Base-by-base conservation (phyloP, 306 rosid species). In the Begonia masoniana region DNA sequence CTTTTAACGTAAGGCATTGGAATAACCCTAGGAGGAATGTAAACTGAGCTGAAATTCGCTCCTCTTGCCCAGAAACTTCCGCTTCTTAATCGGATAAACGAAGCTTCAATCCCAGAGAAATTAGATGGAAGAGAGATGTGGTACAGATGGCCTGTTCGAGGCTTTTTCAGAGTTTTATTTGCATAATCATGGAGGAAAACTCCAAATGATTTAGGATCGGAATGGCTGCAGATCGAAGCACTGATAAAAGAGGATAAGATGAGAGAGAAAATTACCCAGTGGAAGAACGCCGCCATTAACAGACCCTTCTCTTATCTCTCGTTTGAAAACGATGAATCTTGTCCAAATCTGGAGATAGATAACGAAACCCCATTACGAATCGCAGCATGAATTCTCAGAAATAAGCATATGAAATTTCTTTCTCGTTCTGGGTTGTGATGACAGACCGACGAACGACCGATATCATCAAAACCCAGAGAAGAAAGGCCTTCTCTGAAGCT, bases 71-170 rank as follows among this genome's bases (percentile, higher is more conserved):
- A 75, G 31, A 91, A 68, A 13, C 76, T 70, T 5, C 55, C 59
- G 5, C 61, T 75, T 47, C 80, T 65, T 47, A 83, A 26, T 64
- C 99, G 65, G 62, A 74, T 55, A 41, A 67, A 75, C 3, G 81
- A 71, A 56, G 70, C 59, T 56, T 79, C 46, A 60, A 91, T 81
- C 21, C 92, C 94, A 1, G 92, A 72, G 68, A 75, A 77, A 64
- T 91, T 83, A 10, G 92, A 31, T 43, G 94, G 94, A 39, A 85
- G 75, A 54, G 81, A 31, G 41, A 83, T 52, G 7, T 72, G 66
- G 77, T 83, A 83, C 7, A 78, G 13, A 47, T 42, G 46, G 52
- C 88, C 94, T 36, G 92, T 78, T 50, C 41, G 68, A 12, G 82
- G 82, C 21, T 60, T 69, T 36, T 12, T 8, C 51, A 68, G 50